Evolutionary conservation across 2,329 filamentous ascomycete species (phyloP), one percentile per base, ranked within the genome.

Genomic region (Claviceps cyperi): DNA sequence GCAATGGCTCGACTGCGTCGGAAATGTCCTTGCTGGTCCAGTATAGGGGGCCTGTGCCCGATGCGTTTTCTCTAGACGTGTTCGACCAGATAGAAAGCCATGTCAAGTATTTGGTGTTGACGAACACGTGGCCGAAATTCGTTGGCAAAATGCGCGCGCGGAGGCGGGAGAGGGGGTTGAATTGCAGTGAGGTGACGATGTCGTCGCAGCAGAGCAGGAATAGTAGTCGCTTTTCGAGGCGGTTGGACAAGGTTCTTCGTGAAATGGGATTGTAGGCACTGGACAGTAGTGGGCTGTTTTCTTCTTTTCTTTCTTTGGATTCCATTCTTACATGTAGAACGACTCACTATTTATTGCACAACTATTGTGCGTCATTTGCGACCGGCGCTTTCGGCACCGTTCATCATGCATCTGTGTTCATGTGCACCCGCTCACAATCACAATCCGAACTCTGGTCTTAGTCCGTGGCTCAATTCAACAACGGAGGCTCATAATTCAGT

Each of bases 51-150:
- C 64, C 68, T 1, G 68, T 77, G 19, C 69, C 77, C 0, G 60
- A 63, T 0, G 62, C 50, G 0, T 83, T 83, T 51, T 64, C 69
- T 40, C 59, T 65, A 1, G 58, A 58, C 0, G 68, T 83, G 1
- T 84, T 84, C 55, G 78, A 83, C 56, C 67, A 64, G 4, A 76
- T 78, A 0, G 71, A 80, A 56, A 61, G 63, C 11, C 74, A 73
- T 55, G 75, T 84, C 64, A 82, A 81, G 62, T 80, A 83, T 52
- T 69, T 83, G 8, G 80, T 84, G 2, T 65, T 83, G 54, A 81
- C 78, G 13, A 84, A 84, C 60, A 84, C 81, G 0, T 84, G 81
- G 80, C 73, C 74, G 32, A 76, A 75, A 59, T 79, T 74, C 56
- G 68, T 76, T 32, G 22, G 28, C 4, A 52, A 57, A 50, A 57